A percentile compares a stretch with the other conserved stretches of the same genome.
These are phyloP conservation scores for Botryotinia globosa DNA, from an alignment of 2,329 filamentous ascomycete species.

Conservation along the genomic window DNA sequence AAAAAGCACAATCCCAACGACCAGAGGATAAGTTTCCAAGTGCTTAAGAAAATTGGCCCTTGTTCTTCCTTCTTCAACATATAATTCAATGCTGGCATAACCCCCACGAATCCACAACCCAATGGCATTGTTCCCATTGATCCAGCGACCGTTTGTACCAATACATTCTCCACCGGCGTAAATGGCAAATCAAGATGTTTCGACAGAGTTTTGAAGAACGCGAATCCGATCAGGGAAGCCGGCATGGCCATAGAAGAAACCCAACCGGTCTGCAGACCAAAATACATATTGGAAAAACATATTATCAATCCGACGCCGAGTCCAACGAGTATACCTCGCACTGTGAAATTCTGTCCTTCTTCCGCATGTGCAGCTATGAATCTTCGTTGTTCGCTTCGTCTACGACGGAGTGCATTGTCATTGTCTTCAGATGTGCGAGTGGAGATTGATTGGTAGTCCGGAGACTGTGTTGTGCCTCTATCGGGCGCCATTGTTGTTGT, in stretches of 20 bases:
- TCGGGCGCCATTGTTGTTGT: conserved; percentile 31
- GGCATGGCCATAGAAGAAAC: conserved; percentile 95
- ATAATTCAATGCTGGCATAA: conserved; percentile 89
- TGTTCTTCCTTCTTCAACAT: conserved; percentile 74
- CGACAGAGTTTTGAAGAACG: conserved; percentile 79
- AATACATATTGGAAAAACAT: conserved; percentile 97
- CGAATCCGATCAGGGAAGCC: conserved; percentile 88
- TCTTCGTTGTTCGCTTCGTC: conserved; percentile 33
- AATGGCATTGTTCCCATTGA: conserved; percentile 96
- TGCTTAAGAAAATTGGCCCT: conserved; percentile 68
- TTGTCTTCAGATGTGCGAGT: conserved; percentile 23
- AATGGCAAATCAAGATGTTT: conserved; percentile 76
- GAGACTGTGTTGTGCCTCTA: conserved; percentile 25
- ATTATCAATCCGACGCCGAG: conserved; percentile 84
- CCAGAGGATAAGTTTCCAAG: conserved; percentile 83
- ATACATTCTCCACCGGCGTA: conserved; percentile 90
- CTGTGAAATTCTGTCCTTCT: conserved; percentile 69
- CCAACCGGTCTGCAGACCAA: conserved; percentile 86
- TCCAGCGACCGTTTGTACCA: conserved; percentile 93
- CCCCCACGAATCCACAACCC: conserved; percentile 91
- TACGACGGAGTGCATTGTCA: conserved; percentile 25
- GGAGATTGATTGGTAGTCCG: conserved; percentile 32
- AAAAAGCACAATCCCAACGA: conserved; percentile 92
- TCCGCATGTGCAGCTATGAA: conserved; percentile 36
- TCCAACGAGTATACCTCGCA: conserved; percentile 76